Conservation (phyloP, 495 filamentous ascomycete species). For the Penicillium robsamsonii region DNA sequence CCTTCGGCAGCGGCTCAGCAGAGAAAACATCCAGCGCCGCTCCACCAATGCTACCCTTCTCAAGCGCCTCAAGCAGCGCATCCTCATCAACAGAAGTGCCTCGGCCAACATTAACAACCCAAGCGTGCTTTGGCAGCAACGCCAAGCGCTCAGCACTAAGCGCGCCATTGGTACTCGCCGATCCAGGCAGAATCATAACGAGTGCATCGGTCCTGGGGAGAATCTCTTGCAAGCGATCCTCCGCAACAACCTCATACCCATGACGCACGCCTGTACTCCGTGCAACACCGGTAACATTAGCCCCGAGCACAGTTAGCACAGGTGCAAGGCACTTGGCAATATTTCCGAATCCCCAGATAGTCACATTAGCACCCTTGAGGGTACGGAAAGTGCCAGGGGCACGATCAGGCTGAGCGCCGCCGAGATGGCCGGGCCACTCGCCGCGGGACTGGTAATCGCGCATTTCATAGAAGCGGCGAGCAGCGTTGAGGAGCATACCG, state of each 20-base stretch:
- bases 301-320: conserved; percentile 24
- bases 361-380: conserved; percentile 45
- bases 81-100: conserved; percentile 68
- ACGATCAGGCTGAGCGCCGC: conserved; percentile 45
- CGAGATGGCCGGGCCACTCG: conserved; percentile 56
- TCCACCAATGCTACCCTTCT: conserved; percentile 48
- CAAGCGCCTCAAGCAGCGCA: conserved; percentile 62
- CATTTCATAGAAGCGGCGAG: conserved; percentile 56
- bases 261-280: conserved; percentile 27
- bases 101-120: conserved; percentile 69
- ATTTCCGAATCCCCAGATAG: conserved; percentile 36
- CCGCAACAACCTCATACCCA: conserved; percentile 46
- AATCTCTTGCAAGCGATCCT: conserved; percentile 26
- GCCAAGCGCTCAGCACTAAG: conserved; percentile 27
- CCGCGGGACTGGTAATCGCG: conserved; percentile 52
- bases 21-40: conserved; percentile 68
- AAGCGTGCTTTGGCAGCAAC: conserved; percentile 52
- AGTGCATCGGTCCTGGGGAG: conserved; percentile 30
- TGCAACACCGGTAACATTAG: conserved; percentile 27
- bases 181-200: conserved; percentile 33
- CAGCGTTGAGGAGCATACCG: conserved; percentile 49
- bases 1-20: conserved; percentile 46
- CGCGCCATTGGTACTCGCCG: conserved; percentile 24
- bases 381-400: conserved; percentile 55
- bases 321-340: conserved; percentile 37